Evolutionary conservation across 2,329 filamentous ascomycete species (phyloP), one percentile per base, ranked within the genome.

Genomic region (Fusarium sp.): DNA sequence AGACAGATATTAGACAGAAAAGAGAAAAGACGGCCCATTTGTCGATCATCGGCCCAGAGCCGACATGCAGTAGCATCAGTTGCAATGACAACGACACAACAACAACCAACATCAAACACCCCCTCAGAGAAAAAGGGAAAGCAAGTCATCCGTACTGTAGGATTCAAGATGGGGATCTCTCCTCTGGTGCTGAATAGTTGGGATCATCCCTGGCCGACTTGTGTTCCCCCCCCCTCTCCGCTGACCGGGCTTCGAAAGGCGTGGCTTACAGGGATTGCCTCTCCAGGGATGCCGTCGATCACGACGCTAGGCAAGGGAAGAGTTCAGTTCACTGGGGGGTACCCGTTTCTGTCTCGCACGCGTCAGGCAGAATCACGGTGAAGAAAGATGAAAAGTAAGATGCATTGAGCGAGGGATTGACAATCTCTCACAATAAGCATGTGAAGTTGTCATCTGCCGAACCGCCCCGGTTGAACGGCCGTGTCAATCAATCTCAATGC

Each of bases 201-300:
- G 37, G 37, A 45, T 43, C 35, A 60, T 43, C 57, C 57, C 38
- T 57, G 52, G 14, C 7, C 12, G 35, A 22, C 47, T 52, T 25
- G 12, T 25, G 25, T 35, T 5, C 11, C n/a, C 8, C 20, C 32
- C 32, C 30, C 20, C 22, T 57, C 33, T 57, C 52, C 52, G 17
- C 47, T 52, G 47, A 20, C 47, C 17, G 47, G 47, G 47, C 47
- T 52, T 27, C 33, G n/a, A 66, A 68, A 63, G 33, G 70, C 64
- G 62, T 78, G 72, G 66, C 69, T 63, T 67, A 30, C 72, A 75
- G 63, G 72, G 70, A 64, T 71, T 20, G 15, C 2, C 12, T 45
- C 11, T 60, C 50, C 76, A 75, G 69, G 76, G 72, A 65, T 63
- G 30, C 50, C 35, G 76, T 73, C 77, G 76, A 78, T 78, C 76